Percentiles rank a stretch among this genome's conserved stretches.
These are phyloP conservation scores for Yarrowia porcina DNA, from an alignment of 805 yeast species.

Conservation along the genomic window DNA sequence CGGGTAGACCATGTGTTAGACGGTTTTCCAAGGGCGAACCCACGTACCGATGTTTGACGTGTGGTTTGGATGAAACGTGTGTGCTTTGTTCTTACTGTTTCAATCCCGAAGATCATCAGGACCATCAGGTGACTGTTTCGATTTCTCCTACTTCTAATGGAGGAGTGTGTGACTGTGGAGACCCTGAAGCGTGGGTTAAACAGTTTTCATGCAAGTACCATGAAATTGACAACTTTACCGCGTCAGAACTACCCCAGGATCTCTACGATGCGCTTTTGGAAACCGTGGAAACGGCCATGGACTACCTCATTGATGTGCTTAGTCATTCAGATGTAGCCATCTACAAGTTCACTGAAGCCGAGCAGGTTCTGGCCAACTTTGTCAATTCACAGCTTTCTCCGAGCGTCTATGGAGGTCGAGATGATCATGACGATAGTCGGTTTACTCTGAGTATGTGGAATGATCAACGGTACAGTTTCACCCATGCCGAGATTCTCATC, in stretches of 20 bases:
- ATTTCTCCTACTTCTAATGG: constrained; percentile 61
- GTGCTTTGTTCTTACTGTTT: constrained; percentile 78
- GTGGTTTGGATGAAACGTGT: constrained; percentile 76
- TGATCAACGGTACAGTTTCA: constrained; percentile 71
- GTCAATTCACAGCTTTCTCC: constrained; percentile 43
- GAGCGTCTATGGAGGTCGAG: constrained; percentile 46
- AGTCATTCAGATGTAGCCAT: constrained; percentile 32
- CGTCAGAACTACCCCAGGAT: constrained; percentile 44
- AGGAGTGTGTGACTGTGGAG: constrained; percentile 89
- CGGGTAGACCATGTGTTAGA: constrained; percentile 68
- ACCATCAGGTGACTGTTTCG: constrained; percentile 65
- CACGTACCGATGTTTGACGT: constrained; percentile 71
- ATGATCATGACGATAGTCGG: constrained; percentile 44
- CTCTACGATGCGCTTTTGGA: constrained; percentile 40
- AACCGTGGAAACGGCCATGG: constrained; percentile 34
- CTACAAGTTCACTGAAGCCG: constrained; percentile 32
- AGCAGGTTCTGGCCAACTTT: constrained; percentile 36
- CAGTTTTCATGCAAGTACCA: constrained; percentile 50
- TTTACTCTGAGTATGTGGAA: constrained; percentile 66
- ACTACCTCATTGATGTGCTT: constrained; percentile 38
- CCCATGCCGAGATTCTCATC: constrained; percentile 68
- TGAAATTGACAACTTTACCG: constrained; percentile 35
- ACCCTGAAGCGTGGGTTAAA: constrained; percentile 73
- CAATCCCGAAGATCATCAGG: constrained; percentile 63
- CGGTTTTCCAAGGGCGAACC: constrained; percentile 77